A percentile compares a stretch with the other conserved stretches of the same genome.
These are phyloP conservation scores for Pseudogymnoascus sp. DNA, from an alignment of 2,329 filamentous ascomycete genomes.

Conservation along the genomic window DNA sequence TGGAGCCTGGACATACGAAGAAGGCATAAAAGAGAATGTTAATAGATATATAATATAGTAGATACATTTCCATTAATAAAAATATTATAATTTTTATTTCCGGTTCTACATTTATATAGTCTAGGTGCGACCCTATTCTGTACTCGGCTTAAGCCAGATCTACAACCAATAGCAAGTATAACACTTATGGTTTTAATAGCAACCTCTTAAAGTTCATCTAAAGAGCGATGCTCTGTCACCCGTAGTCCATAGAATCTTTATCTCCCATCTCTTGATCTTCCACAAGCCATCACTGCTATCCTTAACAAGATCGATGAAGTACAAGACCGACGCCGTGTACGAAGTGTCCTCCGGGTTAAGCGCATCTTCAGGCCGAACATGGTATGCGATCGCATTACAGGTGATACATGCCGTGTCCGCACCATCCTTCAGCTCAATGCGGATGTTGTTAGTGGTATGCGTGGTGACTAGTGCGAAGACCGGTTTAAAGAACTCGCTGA, in stretches of 20 bases:
- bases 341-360: constrained; percentile 19
- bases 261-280: constrained; percentile 28
- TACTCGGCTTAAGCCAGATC: background rate
- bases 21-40: background rate
- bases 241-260: constrained; percentile 28
- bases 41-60: constrained; percentile 4
- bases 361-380: constrained; percentile 25
- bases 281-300: constrained; percentile 27
- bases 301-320: constrained; percentile 26
- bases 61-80: background rate
- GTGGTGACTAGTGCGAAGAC: constrained; percentile 26
- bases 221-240: constrained; percentile 19
- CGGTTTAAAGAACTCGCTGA: constrained; percentile 13
- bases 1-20: background rate
- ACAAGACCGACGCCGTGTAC: constrained; percentile 24
- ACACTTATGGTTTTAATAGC: background rate
- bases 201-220: background rate
- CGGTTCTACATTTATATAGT: no score
- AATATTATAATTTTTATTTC: no score
- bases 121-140: background rate
- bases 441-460: constrained; percentile 27
- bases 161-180: background rate
- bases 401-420: constrained; percentile 23
- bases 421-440: constrained; percentile 24
- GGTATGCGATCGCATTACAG: constrained; percentile 23